Percentiles rank a stretch among this genome's conserved stretches.
Evolutionary conservation across 2,329 filamentous ascomycete genomes (phyloP).

Genomic region (Ramularia endophylla): DNA sequence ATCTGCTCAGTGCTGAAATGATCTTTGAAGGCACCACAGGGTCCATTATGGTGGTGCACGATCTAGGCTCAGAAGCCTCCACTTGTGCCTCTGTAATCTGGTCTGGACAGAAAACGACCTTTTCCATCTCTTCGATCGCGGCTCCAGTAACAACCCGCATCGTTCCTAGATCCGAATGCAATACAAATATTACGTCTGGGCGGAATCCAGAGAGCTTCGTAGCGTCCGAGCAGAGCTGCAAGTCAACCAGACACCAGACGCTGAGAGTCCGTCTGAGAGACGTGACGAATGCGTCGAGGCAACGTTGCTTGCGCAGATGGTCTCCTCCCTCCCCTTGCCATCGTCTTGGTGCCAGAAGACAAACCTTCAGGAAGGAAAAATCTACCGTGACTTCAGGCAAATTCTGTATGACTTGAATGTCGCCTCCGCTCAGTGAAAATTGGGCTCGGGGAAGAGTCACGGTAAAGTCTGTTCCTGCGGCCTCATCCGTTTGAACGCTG

Average conservation of each 20-base stretch:
- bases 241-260: slow-evolving; percentile 1
- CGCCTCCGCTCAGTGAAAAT: background rate
- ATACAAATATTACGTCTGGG: no score
- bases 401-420: background rate
- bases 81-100: no score
- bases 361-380: slow-evolving; percentile 14
- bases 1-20: no score
- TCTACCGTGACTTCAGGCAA: slow-evolving; percentile 4
- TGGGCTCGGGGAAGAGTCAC: slow-evolving; percentile 4
- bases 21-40: no score
- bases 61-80: no score
- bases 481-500: slow-evolving; percentile 12
- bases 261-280: slow-evolving; percentile 7
- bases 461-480: slow-evolving; percentile 10
- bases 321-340: background rate
- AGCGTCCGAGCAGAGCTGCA: background rate
- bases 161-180: background rate
- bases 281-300: slow-evolving; percentile 1
- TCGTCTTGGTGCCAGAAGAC: slow-evolving; percentile 2
- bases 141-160: background rate
- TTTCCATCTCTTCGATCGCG: background rate
- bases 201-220: background rate
- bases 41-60: no score
- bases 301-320: slow-evolving; percentile 3
- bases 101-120: background rate